Percentiles rank a stretch among this genome's conserved stretches.
Evolutionary conservation across 2,329 filamentous ascomycete genomes (phyloP).

Genomic region (Basipetospora sp.): DNA sequence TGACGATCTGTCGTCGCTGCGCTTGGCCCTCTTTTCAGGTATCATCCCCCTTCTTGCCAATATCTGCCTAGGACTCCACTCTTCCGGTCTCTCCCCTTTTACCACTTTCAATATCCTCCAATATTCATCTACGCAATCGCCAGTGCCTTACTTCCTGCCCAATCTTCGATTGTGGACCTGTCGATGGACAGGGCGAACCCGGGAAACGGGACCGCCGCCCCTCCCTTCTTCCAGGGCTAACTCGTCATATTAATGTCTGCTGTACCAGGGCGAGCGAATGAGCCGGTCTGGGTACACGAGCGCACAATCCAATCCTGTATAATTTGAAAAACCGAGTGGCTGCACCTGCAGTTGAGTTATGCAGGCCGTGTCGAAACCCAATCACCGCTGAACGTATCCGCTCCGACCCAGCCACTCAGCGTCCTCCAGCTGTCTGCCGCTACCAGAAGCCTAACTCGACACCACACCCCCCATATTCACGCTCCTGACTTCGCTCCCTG

Average conservation of each 20-base stretch:
- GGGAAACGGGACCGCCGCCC: neutral
- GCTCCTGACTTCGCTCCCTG: no score
- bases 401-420: constrained; percentile 3
- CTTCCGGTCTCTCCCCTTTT: neutral
- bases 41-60: neutral
- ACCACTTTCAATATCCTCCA: neutral
- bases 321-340: constrained; percentile 6
- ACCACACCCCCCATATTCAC: constrained; percentile 1
- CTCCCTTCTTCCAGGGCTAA: neutral
- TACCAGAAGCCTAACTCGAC: constrained; percentile 3
- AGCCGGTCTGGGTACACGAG: neutral
- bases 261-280: constrained; percentile 2
- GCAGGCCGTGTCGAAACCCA: constrained; percentile 6
- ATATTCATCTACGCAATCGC: no score
- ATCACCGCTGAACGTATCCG: constrained; percentile 1
- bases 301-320: constrained; percentile 2
- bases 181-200: constrained; percentile 1
- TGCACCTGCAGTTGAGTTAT: constrained; percentile 3
- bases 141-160: constrained; percentile 5
- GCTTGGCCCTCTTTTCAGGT: no score
- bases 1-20: no score
- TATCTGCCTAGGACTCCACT: neutral
- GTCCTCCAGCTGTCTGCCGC: constrained; percentile 5
- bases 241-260: constrained; percentile 3
- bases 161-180: constrained; percentile 1